Evolutionary conservation across 805 yeast genomes (phyloP), one percentile per base, ranked within the genome.

Genomic region (Wickerhamomyces ciferrii): DNA sequence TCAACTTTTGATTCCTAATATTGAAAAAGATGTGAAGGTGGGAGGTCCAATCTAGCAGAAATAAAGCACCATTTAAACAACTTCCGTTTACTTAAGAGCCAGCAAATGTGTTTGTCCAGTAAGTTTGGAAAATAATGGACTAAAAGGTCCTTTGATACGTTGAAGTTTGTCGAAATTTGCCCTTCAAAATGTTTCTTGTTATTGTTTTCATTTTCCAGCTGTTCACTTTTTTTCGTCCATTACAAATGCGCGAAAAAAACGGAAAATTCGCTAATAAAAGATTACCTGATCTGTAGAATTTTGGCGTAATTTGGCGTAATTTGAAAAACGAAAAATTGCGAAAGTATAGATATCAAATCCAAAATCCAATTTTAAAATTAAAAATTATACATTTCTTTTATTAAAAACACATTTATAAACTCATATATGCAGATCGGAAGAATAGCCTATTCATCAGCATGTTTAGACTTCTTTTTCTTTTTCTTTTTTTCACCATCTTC

Each of bases 401-500:
- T n/a, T n/a, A n/a, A n/a, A n/a, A n/a, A n/a, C n/a, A n/a, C n/a
- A n/a, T n/a, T n/a, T n/a, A n/a, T n/a, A n/a, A n/a, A n/a, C n/a
- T n/a, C n/a, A n/a, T n/a, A n/a, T n/a, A n/a, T n/a, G n/a, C n/a
- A n/a, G n/a, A n/a, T n/a, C n/a, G n/a, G n/a, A n/a, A n/a, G n/a
- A n/a, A n/a, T n/a, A n/a, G n/a, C n/a, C 18, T 19, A 35, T 35
- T 35, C 38, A 8, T 35, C 38, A 19, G 38, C 18, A n/a, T 19
- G 21, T 19, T 19, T 35, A 13, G 38, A 35, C 56, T 47, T 52
- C 55, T 52, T 60, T 53, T 53, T 61, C 51, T 46, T 66, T 42
- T 56, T 62, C 47, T 43, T 63, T 44, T 60, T 52, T 52, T 55
- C 56, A 53, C 58, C 50, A 59, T 55, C 43, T 59, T 51, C 47